A percentile compares a stretch with the other conserved stretches of the same genome.
Evolutionary conservation across 169 alveolate species (phyloP).

Genomic region (Cryptosporidium sp.): DNA sequence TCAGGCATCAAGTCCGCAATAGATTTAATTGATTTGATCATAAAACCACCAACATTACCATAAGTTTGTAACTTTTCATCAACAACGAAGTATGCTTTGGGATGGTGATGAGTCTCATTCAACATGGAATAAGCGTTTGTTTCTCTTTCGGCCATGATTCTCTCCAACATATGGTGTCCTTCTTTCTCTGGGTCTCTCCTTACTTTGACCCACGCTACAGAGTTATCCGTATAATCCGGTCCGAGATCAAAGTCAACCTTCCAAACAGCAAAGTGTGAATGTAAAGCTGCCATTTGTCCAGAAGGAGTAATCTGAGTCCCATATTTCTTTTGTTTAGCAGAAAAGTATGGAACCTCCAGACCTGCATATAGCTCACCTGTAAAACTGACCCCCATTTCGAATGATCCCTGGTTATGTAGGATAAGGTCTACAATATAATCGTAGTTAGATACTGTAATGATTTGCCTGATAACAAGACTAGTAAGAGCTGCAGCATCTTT

Average conservation of each 20-base stretch:
- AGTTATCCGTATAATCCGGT: constrained; percentile 75
- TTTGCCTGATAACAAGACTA: constrained; percentile 77
- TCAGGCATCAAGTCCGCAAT: constrained; percentile 78
- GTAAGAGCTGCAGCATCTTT: constrained; percentile 81
- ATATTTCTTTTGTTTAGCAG: constrained; percentile 78
- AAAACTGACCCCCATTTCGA: constrained; percentile 78
- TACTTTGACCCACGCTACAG: constrained; percentile 78
- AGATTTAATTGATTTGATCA: constrained; percentile 73
- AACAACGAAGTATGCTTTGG: constrained; percentile 78
- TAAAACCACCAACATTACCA: constrained; percentile 81
- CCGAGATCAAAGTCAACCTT: constrained; percentile 81
- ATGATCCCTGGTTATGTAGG: constrained; percentile 78
- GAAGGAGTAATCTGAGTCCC: constrained; percentile 81
- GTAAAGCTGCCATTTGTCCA: constrained; percentile 82
- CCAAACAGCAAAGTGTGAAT: constrained; percentile 82
- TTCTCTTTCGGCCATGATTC: constrained; percentile 78
- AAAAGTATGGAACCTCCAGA: constrained; percentile 81
- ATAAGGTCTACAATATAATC: constrained; percentile 80
- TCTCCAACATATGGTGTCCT: constrained; percentile 79
- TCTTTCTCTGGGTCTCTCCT: constrained; percentile 76
- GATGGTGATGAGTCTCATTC: constrained; percentile 79
- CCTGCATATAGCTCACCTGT: constrained; percentile 84
- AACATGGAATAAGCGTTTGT: constrained; percentile 74
- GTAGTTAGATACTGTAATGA: constrained; percentile 81
- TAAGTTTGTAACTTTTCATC: constrained; percentile 78